Percentiles rank a stretch among this genome's conserved stretches.
Evolutionary conservation across 176 grass and related monocot species (phyloP).

Genomic region (Avena eriantha): DNA sequence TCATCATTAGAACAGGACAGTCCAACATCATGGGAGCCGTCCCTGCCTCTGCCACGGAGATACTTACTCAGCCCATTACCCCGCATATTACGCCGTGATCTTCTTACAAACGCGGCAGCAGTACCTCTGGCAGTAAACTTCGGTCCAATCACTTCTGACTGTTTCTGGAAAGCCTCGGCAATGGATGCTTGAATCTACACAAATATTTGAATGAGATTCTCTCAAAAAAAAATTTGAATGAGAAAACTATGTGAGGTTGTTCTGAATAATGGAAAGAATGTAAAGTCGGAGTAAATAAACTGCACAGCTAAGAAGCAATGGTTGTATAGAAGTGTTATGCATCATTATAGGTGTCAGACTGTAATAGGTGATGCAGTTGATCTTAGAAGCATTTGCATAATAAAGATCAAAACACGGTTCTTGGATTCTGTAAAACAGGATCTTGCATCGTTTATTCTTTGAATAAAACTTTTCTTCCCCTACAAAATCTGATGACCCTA

Average conservation of each 20-base stretch:
- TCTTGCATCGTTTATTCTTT: not conserved
- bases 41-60: constrained; percentile 59
- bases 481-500: not conserved
- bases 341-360: constrained; percentile 7
- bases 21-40: constrained; percentile 38
- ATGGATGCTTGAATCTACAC: constrained; percentile 86
- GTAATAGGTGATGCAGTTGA: constrained; percentile 3
- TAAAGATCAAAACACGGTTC: not conserved
- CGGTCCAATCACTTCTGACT: constrained; percentile 70
- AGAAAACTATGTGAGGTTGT: not conserved
- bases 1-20: constrained; percentile 63
- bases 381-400: not conserved
- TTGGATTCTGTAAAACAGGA: not conserved
- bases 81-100: constrained; percentile 58
- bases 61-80: constrained; percentile 40
- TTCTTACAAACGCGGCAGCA: constrained; percentile 57
- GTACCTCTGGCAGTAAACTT: constrained; percentile 52
- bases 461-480: not conserved
- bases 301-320: constrained; percentile 13
- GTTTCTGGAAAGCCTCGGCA: constrained; percentile 72
- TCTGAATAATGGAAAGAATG: not conserved
- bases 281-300: constrained; percentile 26
- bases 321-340: not conserved
- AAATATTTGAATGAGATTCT: too few species aligned
- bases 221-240: too few species aligned